phyloP scores from a whole-genome alignment of 352 stramenopile genomes.

The Phytophthora hybrid region DNA sequence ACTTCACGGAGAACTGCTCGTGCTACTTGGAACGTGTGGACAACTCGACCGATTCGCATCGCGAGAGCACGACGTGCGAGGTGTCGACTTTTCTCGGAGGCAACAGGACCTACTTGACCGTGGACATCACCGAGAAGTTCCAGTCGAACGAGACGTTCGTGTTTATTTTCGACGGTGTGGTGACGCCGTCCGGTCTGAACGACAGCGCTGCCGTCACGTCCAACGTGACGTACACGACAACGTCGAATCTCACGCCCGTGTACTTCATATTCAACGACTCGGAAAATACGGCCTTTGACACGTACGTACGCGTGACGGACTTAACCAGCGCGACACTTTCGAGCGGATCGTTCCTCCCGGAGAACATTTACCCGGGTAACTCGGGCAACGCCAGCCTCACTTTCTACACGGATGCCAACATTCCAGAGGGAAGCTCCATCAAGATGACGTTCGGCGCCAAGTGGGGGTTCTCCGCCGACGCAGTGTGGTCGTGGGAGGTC shows the following conservation, averaged over 20 bases:
- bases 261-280: slow-evolving; percentile 83
- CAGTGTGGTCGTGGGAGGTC: slow-evolving; percentile 64
- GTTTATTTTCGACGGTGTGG: slow-evolving; percentile 71
- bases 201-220: slow-evolving; percentile 37
- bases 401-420: slow-evolving; percentile 77
- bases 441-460: slow-evolving; percentile 65
- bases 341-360: slow-evolving; percentile 79
- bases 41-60: slow-evolving; percentile 27
- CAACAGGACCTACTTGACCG: slow-evolving; percentile 68
- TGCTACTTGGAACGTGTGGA: slow-evolving; percentile 48
- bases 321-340: slow-evolving; percentile 58
- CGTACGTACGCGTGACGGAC: slow-evolving; percentile 67
- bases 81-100: slow-evolving; percentile 54
- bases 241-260: slow-evolving; percentile 67
- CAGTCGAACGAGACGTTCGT: slow-evolving; percentile 69
- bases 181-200: slow-evolving; percentile 68
- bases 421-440: slow-evolving; percentile 60
- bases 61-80: slow-evolving; percentile 48
- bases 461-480: slow-evolving; percentile 66
- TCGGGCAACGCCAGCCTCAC: slow-evolving; percentile 76
- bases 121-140: slow-evolving; percentile 67
- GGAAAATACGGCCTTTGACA: slow-evolving; percentile 74
- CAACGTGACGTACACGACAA: slow-evolving; percentile 55
- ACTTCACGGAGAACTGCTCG: slow-evolving; percentile 56
- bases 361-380: slow-evolving; percentile 89